Evolutionary conservation across 1,139 yeast genomes (phyloP), one percentile per base, ranked within the genome.

Genomic region (Kurtzmaniella quercitrusa): DNA sequence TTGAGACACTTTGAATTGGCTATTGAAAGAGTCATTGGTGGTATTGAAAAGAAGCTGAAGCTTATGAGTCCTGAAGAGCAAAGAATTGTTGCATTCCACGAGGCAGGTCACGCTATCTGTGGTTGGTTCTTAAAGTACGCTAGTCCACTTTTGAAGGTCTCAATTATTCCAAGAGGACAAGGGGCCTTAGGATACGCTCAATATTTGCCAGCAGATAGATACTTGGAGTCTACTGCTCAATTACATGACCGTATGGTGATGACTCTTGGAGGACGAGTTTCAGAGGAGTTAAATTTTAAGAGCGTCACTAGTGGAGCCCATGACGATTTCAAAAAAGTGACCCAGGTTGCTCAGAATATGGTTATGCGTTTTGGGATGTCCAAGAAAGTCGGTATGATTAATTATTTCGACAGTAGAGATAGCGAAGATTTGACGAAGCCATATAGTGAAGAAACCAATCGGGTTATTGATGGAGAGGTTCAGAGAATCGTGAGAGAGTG

Each of bases 131-230:
- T 93, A 56, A 79, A 82, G 65, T 77, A 76, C 64, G 96, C 98
- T 2, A 96, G 89, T 59, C 98, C 98, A 8, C 71, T 93, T 48
- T 77, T 93, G 51, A 93, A 93, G 66, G 98, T 93, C 15, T 88
- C 97, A 5, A 93, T 93, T 56, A 88, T 93, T 49, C 98, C 98
- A 42, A 81, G 98, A 59, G 98, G 98, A 8, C 89, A 84, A 66
- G 96, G 95, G 43, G 96, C 98, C 2, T 73, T 93, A 44, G 98
- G 98, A n/a, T 93, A 93, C 63, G 98, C 98, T 1, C 97, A 93
- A 63, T 93, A 93, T 60, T 74, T 94, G 49, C 98, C 98, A 12
- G 89, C 95, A 6, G 98, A 93, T 60, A 88, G 86, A 58, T 88
- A 89, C 55, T 74, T 93, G 55, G 75, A 88, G 55, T 80, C 87